These are phyloP conservation scores for Colletotrichum tanaceti DNA, from an alignment of 2,329 filamentous ascomycete species.

Conservation along the genomic window DNA sequence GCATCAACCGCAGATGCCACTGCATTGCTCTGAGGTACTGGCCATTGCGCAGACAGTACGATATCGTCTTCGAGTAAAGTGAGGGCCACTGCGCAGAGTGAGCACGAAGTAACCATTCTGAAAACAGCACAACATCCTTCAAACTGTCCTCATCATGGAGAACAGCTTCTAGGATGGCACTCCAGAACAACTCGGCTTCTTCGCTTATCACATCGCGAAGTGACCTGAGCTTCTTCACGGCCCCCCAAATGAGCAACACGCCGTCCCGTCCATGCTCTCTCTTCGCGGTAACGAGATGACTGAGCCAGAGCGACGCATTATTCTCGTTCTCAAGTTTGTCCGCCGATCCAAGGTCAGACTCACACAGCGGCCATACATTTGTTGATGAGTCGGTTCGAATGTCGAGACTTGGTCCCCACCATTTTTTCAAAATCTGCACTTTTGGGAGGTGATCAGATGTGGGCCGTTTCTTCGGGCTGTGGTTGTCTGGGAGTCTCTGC, in stretches of 20 bases:
- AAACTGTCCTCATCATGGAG: constrained; percentile 46
- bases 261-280: constrained; percentile 44
- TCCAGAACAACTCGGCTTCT: constrained; percentile 47
- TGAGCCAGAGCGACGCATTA: constrained; percentile 42
- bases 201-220: constrained; percentile 44
- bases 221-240: constrained; percentile 42
- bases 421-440: not conserved
- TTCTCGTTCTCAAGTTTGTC: constrained; percentile 33
- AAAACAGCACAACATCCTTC: constrained; percentile 52
- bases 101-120: constrained; percentile 55
- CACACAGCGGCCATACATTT: not conserved
- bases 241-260: constrained; percentile 45
- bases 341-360: not conserved
- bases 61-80: constrained; percentile 61
- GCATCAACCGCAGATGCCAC: constrained; percentile 62
- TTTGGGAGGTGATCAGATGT: not conserved
- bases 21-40: constrained; percentile 54
- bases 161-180: constrained; percentile 45
- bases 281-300: constrained; percentile 40
- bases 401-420: not conserved
- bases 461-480: not conserved
- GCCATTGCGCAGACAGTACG: constrained; percentile 54
- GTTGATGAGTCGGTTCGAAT: not conserved
- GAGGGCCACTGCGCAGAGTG: constrained; percentile 60
- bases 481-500: not conserved